Base-by-base conservation (phyloP, 805 yeast genomes). In the Schwanniomyces occidentalis region DNA sequence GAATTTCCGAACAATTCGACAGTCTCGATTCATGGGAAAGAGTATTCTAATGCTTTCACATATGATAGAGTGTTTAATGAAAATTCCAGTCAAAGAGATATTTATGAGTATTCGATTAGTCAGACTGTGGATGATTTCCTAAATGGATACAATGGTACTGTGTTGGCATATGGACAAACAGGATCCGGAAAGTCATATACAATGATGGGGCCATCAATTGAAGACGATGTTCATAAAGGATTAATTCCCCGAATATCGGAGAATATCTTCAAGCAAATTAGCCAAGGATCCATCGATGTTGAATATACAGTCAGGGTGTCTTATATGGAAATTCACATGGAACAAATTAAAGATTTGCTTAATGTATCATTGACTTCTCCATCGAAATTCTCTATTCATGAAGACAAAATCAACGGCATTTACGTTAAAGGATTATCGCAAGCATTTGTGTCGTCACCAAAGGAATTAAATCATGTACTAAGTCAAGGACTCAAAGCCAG, bases 241-340 rank as follows among this genome's bases (percentile, higher is more conserved):
- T 65, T 85, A 16, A 80, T 84, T 12, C 95, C 95, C 0, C 66
- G 93, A 21, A 76, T 85, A 10, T 71, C 84, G 12, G 82, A 81
- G 32, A 73, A 73, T 37, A 65, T 89, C 4, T 89, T 87, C 51
- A 61, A 69, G 12, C 64, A 65, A 25, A 80, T 84, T 9, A 56
- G 65, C 23, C 48, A 61, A 14, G 65, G 71, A 2, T 61, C 76
- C 3, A 29, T 37, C 4, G 76, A 77, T 12, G 65, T 75, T 7
- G 89, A 85, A 46, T 81, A 73, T 49, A 76, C 78, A 1, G 80
- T 87, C 8, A 75, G 78, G 4, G 82, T 85, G 1, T 79, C 87
- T 9, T 82, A 79, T 44, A 71, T 86, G 80, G 96, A 90, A 51
- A 79, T 90, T 8, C 84, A 85, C 56, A 75, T 84, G 71, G 96